These are phyloP conservation scores for Hypholoma fasciculare DNA, from an alignment of 768 basidiomycete genomes.

Conservation along the genomic window DNA sequence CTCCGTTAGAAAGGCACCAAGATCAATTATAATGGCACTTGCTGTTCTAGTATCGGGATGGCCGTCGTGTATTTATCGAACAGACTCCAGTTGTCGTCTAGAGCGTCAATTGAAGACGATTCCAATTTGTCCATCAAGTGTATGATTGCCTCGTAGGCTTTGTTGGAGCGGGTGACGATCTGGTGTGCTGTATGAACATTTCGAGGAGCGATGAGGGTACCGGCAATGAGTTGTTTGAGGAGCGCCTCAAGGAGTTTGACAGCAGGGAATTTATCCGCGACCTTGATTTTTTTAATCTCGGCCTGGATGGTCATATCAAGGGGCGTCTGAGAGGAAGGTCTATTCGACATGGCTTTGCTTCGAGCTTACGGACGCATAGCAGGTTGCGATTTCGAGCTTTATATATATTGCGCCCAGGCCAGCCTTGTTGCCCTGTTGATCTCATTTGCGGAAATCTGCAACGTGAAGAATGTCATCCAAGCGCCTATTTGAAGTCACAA, in stretches of 20 bases:
- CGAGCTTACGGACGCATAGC: too few species aligned
- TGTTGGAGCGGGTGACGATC: slow-evolving; percentile 15
- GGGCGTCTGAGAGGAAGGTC: background rate
- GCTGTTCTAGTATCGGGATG: slow-evolving; percentile 21
- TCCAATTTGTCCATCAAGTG: slow-evolving; percentile 17
- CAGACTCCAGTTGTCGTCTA: slow-evolving; percentile 7
- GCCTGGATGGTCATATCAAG: background rate
- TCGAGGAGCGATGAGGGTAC: slow-evolving; percentile 14
- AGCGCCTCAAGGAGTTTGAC: slow-evolving; percentile 20
- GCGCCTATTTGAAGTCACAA: too few species aligned
- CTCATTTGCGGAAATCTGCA: too few species aligned
- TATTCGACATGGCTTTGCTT: too few species aligned
- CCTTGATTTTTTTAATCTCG: slow-evolving; percentile 1
- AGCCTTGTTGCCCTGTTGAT: too few species aligned
- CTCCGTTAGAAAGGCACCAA: background rate
- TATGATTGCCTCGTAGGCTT: slow-evolving; percentile 20
- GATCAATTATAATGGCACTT: background rate
- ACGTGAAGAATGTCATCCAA: too few species aligned
- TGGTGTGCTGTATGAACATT: slow-evolving; percentile 16
- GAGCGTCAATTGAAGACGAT: slow-evolving; percentile 1
- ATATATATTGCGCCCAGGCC: too few species aligned
- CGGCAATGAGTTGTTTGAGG: slow-evolving; percentile 12
- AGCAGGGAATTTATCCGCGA: slow-evolving; percentile 14
- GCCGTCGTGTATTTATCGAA: slow-evolving; percentile 21
- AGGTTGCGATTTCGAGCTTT: too few species aligned